Conservation (phyloP, 2,329 filamentous ascomycete species). For the Fusarium pilosicola region DNA sequence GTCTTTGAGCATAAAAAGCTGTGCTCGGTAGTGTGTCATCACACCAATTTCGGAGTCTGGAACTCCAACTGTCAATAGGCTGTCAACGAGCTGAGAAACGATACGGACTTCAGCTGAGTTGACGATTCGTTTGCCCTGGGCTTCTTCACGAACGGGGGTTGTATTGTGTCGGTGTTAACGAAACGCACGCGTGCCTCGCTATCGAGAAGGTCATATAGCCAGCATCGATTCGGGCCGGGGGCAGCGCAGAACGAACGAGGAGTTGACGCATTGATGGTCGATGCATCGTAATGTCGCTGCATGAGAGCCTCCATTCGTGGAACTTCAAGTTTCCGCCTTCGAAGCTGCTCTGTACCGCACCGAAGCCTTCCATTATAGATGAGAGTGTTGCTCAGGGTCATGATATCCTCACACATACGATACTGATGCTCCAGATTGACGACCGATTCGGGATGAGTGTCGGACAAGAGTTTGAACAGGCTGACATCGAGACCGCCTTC, state of each 20-base stretch:
- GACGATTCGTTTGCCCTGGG: constrained; percentile 85
- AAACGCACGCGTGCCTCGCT: constrained; percentile 82
- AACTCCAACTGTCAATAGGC: constrained; percentile 80
- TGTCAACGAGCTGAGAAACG: constrained; percentile 81
- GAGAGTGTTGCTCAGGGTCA: constrained; percentile 90
- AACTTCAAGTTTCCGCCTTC: constrained; percentile 73
- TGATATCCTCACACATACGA: constrained; percentile 97
- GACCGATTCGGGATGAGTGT: constrained; percentile 86
- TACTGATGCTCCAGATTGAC: constrained; percentile 96
- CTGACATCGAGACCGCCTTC: constrained; percentile 90
- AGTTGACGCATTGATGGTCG: constrained; percentile 54
- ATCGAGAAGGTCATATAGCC: constrained; percentile 77
- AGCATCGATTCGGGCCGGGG: constrained; percentile 67
- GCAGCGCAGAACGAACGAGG: constrained; percentile 67
- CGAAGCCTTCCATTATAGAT: constrained; percentile 93
- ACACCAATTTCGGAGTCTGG: constrained; percentile 83
- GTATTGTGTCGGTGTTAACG: constrained; percentile 85
- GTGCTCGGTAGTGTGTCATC: constrained; percentile 96
- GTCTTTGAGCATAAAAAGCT: constrained; percentile 84
- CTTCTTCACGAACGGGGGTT: constrained; percentile 74
- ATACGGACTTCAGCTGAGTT: constrained; percentile 86
- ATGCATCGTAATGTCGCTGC: constrained; percentile 66
- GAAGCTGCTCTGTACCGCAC: constrained; percentile 84
- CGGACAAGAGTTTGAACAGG: constrained; percentile 92
- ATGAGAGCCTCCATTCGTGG: constrained; percentile 71